These are phyloP conservation scores for Wickerhamomyces bisporus DNA, from an alignment of 805 yeast species.

Conservation along the genomic window DNA sequence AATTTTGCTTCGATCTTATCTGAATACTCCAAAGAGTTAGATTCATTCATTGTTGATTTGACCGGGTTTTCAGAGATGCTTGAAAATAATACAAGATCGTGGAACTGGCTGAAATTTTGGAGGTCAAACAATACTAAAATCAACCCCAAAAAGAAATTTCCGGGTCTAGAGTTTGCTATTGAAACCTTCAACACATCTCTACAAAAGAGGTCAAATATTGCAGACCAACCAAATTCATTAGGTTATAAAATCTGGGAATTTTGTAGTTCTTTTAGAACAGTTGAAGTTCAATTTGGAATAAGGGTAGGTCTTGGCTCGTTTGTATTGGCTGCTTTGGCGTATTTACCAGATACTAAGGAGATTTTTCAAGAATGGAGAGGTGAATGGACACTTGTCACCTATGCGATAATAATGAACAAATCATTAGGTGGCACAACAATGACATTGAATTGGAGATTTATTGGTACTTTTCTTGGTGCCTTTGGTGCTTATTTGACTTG, in stretches of 20 bases:
- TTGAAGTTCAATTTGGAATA: conserved; percentile 73
- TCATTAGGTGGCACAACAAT: conserved; percentile 80
- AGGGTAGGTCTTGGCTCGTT: conserved; percentile 77
- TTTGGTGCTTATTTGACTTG: conserved; percentile 54
- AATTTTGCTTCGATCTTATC: conserved; percentile 65
- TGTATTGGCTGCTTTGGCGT: conserved; percentile 62
- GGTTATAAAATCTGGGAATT: conserved; percentile 42
- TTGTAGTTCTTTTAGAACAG: conserved; percentile 48
- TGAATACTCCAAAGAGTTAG: conserved; percentile 56
- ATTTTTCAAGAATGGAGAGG: conserved; percentile 63
- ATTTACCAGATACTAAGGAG: conserved; percentile 47
- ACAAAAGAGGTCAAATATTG: conserved; percentile 20
- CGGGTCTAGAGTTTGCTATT: conserved; percentile 14
- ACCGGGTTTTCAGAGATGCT: conserved; percentile 30
- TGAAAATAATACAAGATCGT: conserved; percentile 25
- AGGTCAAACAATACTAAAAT: conserved; percentile 3
- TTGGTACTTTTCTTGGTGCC: conserved; percentile 77
- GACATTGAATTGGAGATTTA: conserved; percentile 67
- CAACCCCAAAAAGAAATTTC: conserved; percentile 2
- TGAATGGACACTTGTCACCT: conserved; percentile 83
- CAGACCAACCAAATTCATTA: conserved; percentile 12
- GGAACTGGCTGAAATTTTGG: conserved; percentile 56
- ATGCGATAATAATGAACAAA: conserved; percentile 78
- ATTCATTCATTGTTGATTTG: conserved; percentile 39
- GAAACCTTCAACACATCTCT: conserved; percentile 13